phyloP scores from a whole-genome alignment of 2,329 filamentous ascomycete genomes.

The Diplodia scrobiculata region DNA sequence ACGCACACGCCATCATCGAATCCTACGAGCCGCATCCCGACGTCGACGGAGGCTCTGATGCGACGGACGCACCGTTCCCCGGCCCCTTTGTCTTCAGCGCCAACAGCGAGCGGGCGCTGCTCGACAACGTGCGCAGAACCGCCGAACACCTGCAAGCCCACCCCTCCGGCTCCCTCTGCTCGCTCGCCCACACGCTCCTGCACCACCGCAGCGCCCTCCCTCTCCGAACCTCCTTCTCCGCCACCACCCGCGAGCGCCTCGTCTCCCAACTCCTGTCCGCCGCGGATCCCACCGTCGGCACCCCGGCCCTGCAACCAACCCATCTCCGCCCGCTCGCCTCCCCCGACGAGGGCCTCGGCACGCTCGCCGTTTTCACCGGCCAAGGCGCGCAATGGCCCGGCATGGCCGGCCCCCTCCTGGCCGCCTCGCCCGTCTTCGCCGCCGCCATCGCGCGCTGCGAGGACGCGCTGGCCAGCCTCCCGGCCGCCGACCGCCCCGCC shows the following conservation, averaged over 20 bases:
- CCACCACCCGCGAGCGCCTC: too few species aligned
- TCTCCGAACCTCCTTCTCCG: neutral
- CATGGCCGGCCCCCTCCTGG: constrained; percentile 30
- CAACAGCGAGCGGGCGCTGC: neutral
- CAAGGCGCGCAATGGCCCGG: constrained; percentile 39
- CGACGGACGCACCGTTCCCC: constrained; percentile 28
- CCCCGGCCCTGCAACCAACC: neutral
- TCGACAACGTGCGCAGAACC: neutral
- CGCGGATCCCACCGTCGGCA: neutral
- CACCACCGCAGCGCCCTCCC: too few species aligned
- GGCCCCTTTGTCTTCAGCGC: neutral
- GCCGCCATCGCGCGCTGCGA: neutral
- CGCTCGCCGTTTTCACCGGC: constrained; percentile 37
- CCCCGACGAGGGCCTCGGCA: constrained; percentile 34
- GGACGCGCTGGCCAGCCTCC: constrained; percentile 15
- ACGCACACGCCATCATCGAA: constrained; percentile 31
- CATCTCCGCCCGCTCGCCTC: too few species aligned
- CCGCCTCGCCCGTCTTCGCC: too few species aligned
- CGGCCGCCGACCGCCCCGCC: constrained; percentile 5
- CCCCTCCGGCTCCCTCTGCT: neutral
- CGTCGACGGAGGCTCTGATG: neutral
- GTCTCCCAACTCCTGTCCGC: too few species aligned
- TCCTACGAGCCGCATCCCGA: neutral
- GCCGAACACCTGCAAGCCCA: neutral
- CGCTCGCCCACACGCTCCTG: neutral